Evolutionary conservation across 1,139 yeast genomes (phyloP).

Genomic region (Taphrina communis): DNA sequence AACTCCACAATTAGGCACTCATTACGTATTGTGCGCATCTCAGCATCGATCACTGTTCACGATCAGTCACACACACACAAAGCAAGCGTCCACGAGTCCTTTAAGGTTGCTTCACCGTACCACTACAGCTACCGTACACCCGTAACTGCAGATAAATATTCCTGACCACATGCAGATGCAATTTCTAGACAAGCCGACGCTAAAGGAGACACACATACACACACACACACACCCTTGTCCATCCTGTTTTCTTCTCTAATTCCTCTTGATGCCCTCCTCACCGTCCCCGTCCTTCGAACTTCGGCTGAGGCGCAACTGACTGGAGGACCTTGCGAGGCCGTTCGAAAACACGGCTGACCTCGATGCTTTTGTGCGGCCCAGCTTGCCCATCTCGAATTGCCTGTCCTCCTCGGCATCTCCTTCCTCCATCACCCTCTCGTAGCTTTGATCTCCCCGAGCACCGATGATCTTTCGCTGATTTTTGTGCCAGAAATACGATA

Average conservation of each 20-base stretch:
- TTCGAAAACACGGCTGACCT: constrained; percentile 22
- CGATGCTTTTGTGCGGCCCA: not conserved
- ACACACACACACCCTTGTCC: too few relatives aligned
- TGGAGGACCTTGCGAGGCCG: constrained; percentile 27
- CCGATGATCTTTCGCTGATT: constrained; percentile 32
- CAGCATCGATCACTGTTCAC: not conserved
- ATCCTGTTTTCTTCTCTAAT: not conserved
- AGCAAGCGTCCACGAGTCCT: too few relatives aligned
- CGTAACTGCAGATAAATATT: too few relatives aligned
- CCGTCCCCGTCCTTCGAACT: constrained; percentile 13
- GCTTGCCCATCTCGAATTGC: constrained; percentile 15
- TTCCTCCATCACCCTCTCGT: constrained; percentile 32
- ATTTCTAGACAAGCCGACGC: not conserved
- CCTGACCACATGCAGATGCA: too few relatives aligned
- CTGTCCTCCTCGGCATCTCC: constrained; percentile 36
- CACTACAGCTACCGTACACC: too few relatives aligned
- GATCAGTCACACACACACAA: not conserved
- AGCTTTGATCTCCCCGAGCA: constrained; percentile 40
- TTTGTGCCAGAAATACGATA: constrained; percentile 26
- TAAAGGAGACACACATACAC: not conserved
- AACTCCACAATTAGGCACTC: constrained; percentile 5
- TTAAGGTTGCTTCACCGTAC: too few relatives aligned
- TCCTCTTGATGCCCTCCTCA: constrained; percentile 17
- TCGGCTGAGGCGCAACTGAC: constrained; percentile 22
- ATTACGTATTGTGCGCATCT: constrained; percentile 1